Percentiles rank a stretch among this genome's conserved stretches.
phyloP scores from a whole-genome alignment of 164 flowering plant species.

The Piper betle region DNA sequence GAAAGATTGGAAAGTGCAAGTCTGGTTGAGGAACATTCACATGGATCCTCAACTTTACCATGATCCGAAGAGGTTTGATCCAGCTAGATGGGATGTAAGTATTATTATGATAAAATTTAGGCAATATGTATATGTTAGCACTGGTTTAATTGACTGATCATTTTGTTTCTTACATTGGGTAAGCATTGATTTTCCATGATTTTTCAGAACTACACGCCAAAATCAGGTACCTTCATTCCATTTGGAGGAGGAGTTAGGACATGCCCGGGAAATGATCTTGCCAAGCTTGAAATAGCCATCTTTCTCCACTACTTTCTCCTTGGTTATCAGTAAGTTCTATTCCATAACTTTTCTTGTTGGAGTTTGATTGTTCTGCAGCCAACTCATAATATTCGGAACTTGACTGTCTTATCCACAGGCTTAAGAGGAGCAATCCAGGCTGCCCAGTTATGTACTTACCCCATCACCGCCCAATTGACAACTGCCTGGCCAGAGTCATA shows the following conservation, averaged over 20 bases:
- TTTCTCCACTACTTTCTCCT: constrained; percentile 80
- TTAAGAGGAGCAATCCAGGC: constrained; percentile 40
- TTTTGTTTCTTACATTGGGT: no score
- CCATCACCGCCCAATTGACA: constrained; percentile 60
- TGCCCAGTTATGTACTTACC: constrained; percentile 43
- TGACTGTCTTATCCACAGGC: constrained; percentile 23
- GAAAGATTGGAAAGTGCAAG: constrained; percentile 71
- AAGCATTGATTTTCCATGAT: not conserved
- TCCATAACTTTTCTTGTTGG: not conserved
- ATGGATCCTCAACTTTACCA: constrained; percentile 56
- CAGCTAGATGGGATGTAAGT: constrained; percentile 93
- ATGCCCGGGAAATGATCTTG: constrained; percentile 93
- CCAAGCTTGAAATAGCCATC: constrained; percentile 67
- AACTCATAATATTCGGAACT: not conserved
- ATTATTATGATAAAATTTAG: no score
- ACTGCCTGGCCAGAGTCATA: constrained; percentile 48
- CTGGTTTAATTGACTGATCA: no score
- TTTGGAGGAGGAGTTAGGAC: constrained; percentile 74
- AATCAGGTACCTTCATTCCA: constrained; percentile 59
- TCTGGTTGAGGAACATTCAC: constrained; percentile 76
- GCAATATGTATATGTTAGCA: no score
- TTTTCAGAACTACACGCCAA: constrained; percentile 36
- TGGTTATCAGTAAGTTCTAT: constrained; percentile 38
- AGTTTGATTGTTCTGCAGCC: no score
- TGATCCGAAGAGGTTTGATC: constrained; percentile 56